phyloP scores from a whole-genome alignment of 495 filamentous ascomycete species.

The Usnea hakonensis region DNA sequence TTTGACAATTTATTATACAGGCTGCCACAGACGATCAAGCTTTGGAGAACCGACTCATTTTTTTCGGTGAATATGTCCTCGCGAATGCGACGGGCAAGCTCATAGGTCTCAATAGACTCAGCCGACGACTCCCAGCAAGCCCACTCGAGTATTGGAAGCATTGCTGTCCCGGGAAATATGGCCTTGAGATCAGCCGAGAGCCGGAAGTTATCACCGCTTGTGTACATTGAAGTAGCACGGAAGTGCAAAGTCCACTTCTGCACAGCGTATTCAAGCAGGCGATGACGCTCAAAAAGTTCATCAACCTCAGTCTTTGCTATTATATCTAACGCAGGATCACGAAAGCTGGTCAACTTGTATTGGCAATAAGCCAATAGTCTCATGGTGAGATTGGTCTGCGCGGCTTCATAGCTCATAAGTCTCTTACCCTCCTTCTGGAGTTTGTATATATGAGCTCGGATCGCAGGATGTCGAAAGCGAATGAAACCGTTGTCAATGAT shows the following conservation, averaged over 20 bases:
- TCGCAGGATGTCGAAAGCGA: constrained; percentile 50
- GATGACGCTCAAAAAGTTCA: constrained; percentile 41
- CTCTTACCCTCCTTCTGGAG: constrained; percentile 32
- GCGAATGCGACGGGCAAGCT: constrained; percentile 46
- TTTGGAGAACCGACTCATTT: constrained; percentile 50
- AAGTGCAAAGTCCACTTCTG: constrained; percentile 56
- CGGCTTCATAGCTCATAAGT: constrained; percentile 39
- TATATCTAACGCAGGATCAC: constrained; percentile 43
- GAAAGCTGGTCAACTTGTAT: constrained; percentile 37
- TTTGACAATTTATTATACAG: constrained; percentile 35
- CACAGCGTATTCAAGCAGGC: constrained; percentile 49
- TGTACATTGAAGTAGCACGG: constrained; percentile 42
- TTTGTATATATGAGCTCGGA: constrained; percentile 44
- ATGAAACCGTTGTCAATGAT: constrained; percentile 43
- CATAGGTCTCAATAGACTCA: constrained; percentile 39
- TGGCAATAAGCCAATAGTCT: constrained; percentile 49
- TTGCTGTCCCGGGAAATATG: constrained; percentile 44
- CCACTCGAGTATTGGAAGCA: constrained; percentile 48
- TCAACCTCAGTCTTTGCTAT: constrained; percentile 39
- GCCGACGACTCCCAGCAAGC: constrained; percentile 40
- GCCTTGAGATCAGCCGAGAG: constrained; percentile 42
- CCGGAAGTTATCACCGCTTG: constrained; percentile 34
- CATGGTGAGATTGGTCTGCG: constrained; percentile 47
- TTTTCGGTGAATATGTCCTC: constrained; percentile 47
- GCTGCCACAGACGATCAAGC: constrained; percentile 45